phyloP scores from a whole-genome alignment of 139 green algal species.

The Tetraselmis chui region DNA sequence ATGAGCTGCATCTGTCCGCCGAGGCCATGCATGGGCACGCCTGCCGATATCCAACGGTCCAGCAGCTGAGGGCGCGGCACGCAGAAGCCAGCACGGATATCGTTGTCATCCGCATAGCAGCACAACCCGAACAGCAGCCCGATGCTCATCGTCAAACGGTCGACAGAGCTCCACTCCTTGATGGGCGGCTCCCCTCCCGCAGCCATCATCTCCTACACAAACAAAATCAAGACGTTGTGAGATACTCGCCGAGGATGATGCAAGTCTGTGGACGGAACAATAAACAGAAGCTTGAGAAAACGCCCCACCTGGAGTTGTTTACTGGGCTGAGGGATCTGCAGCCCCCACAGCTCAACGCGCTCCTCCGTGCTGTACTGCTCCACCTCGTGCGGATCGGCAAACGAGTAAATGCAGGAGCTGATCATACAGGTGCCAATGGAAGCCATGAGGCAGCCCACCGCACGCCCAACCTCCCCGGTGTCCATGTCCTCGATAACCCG shows the following conservation, averaged over 20 bases:
- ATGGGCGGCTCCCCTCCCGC: background rate
- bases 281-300: too few relatives aligned
- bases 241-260: too few relatives aligned
- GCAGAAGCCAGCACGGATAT: conserved; percentile 52
- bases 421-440: conserved; percentile 68
- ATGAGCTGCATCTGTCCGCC: conserved; percentile 43
- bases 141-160: conserved; percentile 63
- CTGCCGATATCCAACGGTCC: conserved; percentile 43
- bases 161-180: conserved; percentile 45
- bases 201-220: background rate
- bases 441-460: conserved; percentile 64
- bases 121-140: conserved; percentile 60
- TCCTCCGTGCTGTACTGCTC: conserved; percentile 32
- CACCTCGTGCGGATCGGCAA: conserved; percentile 49
- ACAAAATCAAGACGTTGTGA: too few relatives aligned
- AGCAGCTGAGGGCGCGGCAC: conserved; percentile 60
- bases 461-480: conserved; percentile 43
- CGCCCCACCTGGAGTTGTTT: background rate
- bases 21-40: conserved; percentile 52
- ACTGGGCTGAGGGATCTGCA: conserved; percentile 21
- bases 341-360: conserved; percentile 62
- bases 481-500: conserved; percentile 24
- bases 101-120: conserved; percentile 40
- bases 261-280: too few relatives aligned
- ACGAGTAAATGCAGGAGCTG: conserved; percentile 61